Conservation (phyloP, 2,329 filamentous ascomycete genomes). For the Aspergillus sp. region DNA sequence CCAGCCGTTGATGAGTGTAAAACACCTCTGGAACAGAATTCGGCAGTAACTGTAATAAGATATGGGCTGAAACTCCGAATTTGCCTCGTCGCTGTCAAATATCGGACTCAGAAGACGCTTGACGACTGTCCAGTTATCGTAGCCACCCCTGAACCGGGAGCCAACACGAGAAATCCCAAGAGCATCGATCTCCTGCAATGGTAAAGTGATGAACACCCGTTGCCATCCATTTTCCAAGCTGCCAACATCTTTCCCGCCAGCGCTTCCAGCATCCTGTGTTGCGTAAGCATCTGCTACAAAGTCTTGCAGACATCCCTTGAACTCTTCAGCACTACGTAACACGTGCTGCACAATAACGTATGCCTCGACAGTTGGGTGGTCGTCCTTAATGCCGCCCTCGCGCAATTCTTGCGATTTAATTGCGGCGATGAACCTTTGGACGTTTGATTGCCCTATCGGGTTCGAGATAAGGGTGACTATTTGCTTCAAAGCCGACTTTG, state of each 20-base stretch:
- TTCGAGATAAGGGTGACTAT: conserved; percentile 37
- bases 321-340: conserved; percentile 31
- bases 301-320: conserved; percentile 45
- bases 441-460: conserved; percentile 31
- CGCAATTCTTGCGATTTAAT: conserved; percentile 42
- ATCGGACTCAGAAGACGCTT: conserved; percentile 48
- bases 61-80: conserved; percentile 38
- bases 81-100: conserved; percentile 49
- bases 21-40: conserved; percentile 52
- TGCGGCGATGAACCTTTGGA: conserved; percentile 48
- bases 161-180: conserved; percentile 48
- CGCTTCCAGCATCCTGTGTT: conserved; percentile 32
- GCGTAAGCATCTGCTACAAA: conserved; percentile 39
- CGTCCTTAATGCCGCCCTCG: conserved; percentile 51
- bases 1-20: conserved; percentile 55
- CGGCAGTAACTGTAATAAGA: conserved; percentile 59
- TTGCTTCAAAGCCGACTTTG: conserved; percentile 36
- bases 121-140: conserved; percentile 53
- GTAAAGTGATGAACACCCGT: conserved; percentile 54
- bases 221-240: conserved; percentile 41
- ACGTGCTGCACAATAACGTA: conserved; percentile 50
- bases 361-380: conserved; percentile 45
- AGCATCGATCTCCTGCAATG: conserved; percentile 53
- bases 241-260: conserved; percentile 34
- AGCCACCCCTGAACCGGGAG: conserved; percentile 37